Percentiles rank a stretch among this genome's conserved stretches.
phyloP scores from a whole-genome alignment of 371 early-diverging fungal genomes.

The Coemansia sp. region DNA sequence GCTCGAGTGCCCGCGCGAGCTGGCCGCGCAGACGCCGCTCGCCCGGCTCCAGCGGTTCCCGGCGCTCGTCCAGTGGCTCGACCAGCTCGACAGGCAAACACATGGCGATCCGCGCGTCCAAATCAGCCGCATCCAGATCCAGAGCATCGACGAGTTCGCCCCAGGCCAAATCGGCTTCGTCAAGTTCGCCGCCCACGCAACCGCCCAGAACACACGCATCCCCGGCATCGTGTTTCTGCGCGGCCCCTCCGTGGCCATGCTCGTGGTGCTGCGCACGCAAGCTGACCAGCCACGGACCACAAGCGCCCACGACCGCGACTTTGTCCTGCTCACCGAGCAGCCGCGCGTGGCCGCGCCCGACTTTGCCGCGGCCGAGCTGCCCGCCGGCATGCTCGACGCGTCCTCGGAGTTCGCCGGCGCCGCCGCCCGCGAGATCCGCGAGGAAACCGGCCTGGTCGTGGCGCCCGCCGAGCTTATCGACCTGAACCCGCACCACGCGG shows the following conservation, averaged over 20 bases:
- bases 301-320: constrained; percentile 41
- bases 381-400: constrained; percentile 87
- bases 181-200: constrained; percentile 62
- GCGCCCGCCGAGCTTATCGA: constrained; percentile 65
- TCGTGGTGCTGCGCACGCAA: constrained; percentile 61
- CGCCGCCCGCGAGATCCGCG: constrained; percentile 67
- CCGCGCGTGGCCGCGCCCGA: constrained; percentile 71
- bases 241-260: constrained; percentile 73
- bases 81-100: constrained; percentile 51
- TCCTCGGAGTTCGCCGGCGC: constrained; percentile 65
- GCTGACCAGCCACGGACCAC: not conserved
- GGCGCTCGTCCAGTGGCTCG: constrained; percentile 65
- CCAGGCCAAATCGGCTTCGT: constrained; percentile 69
- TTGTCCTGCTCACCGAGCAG: constrained; percentile 69
- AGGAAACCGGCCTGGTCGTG: constrained; percentile 67
- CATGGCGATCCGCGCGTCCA: constrained; percentile 48
- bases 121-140: constrained; percentile 56
- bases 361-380: constrained; percentile 67
- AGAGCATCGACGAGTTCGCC: constrained; percentile 70
- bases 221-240: constrained; percentile 84
- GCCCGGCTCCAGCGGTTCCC: constrained; percentile 56
- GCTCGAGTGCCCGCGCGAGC: constrained; percentile 10
- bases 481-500: constrained; percentile 56
- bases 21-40: not conserved
- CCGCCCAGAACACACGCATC: constrained; percentile 56